Conservation (phyloP, 225 moss, liverwort and hornwort species). For the Thuidium tamariscinum region DNA sequence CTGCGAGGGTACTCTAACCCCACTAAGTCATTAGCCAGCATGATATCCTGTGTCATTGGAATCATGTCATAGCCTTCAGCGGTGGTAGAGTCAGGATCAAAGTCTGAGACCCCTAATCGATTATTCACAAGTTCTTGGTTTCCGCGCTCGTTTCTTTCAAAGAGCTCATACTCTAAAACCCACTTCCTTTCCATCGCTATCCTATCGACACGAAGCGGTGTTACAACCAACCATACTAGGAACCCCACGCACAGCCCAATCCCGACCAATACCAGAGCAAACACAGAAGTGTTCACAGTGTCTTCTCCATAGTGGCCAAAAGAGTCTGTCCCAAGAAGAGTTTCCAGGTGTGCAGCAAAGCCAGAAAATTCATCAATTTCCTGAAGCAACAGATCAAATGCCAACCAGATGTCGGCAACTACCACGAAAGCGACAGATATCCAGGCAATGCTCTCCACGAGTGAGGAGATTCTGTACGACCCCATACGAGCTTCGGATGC, state of each 20-base stretch:
- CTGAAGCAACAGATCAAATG: constrained; percentile 69
- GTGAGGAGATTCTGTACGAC: constrained; percentile 43
- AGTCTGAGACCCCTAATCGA: neutral
- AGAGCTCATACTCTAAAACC: constrained; percentile 36
- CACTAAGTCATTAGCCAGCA: neutral
- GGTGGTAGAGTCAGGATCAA: neutral
- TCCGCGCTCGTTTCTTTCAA: constrained; percentile 14
- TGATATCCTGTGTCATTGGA: neutral
- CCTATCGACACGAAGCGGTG: constrained; percentile 35
- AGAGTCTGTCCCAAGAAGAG: constrained; percentile 32
- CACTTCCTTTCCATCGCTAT: constrained; percentile 42
- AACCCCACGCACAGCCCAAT: constrained; percentile 24
- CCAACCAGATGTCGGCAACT: constrained; percentile 60
- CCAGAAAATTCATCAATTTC: constrained; percentile 57
- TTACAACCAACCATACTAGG: constrained; percentile 33
- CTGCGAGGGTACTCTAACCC: constrained; percentile 33
- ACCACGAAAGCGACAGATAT: constrained; percentile 42
- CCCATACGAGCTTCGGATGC: constrained; percentile 82
- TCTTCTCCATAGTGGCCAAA: constrained; percentile 28
- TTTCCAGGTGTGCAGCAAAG: constrained; percentile 41
- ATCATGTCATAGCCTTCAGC: constrained; percentile 7
- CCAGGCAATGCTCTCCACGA: constrained; percentile 62
- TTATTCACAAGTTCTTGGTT: neutral
- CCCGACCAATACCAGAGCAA: constrained; percentile 18
- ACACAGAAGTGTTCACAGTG: constrained; percentile 22